Evolutionary conservation across 495 filamentous ascomycete genomes (phyloP).

Genomic region (Talaromyces ruber): DNA sequence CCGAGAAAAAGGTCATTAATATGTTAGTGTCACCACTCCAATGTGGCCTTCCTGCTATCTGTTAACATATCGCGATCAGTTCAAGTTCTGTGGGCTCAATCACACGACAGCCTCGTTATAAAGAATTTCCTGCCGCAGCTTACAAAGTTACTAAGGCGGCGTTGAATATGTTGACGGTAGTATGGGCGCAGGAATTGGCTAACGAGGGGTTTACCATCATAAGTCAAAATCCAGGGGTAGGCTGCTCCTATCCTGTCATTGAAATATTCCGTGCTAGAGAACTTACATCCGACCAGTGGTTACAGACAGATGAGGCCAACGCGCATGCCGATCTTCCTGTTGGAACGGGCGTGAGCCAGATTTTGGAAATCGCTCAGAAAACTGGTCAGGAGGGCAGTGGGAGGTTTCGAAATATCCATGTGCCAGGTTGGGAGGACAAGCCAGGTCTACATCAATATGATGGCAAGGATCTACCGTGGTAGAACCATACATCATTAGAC

Average conservation of each 20-base stretch:
- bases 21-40: constrained; percentile 23
- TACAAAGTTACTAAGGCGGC: constrained; percentile 48
- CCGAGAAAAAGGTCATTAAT: constrained; percentile 37
- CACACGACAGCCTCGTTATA: constrained; percentile 8
- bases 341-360: constrained; percentile 32
- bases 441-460: constrained; percentile 28
- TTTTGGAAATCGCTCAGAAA: constrained; percentile 30
- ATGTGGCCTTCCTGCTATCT: neutral
- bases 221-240: constrained; percentile 29
- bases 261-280: neutral
- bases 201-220: constrained; percentile 37
- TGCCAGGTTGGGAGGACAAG: constrained; percentile 33
- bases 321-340: constrained; percentile 33
- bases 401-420: constrained; percentile 33
- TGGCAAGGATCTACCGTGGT: constrained; percentile 28
- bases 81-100: constrained; percentile 39
- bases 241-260: neutral
- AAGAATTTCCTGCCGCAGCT: constrained; percentile 19
- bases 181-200: constrained; percentile 33
- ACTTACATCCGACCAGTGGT: constrained; percentile 25
- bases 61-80: constrained; percentile 1
- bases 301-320: constrained; percentile 39
- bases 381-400: constrained; percentile 29
- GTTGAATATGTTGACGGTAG: constrained; percentile 39
- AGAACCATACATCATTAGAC: neutral